Evolutionary conservation across 306 rosid genomes (phyloP).

Genomic region (Cajanus cajan): DNA sequence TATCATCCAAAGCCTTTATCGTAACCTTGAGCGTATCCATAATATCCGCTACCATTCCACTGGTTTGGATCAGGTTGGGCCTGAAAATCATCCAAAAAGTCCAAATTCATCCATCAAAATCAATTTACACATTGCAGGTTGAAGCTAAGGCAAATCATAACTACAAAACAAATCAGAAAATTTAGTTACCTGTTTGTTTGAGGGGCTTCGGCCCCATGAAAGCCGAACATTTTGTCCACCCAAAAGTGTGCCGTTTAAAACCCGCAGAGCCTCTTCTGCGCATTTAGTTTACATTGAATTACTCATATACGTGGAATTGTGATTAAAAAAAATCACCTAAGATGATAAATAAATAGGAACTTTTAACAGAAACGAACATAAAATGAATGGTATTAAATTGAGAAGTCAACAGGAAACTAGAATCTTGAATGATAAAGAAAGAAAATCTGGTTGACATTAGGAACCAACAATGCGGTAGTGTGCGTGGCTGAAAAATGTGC

Average conservation of each 20-base stretch:
- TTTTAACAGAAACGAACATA: too few species aligned
- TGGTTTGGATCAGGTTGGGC: slow-evolving; percentile 79
- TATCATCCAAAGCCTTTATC: too few species aligned
- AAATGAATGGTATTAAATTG: too few species aligned
- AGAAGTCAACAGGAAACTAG: too few species aligned
- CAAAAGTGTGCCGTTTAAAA: slow-evolving; percentile 61
- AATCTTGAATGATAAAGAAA: too few species aligned
- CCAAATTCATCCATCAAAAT: slow-evolving; percentile 9
- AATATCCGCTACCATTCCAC: slow-evolving; percentile 83
- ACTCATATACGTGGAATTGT: too few species aligned
- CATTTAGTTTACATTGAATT: too few species aligned
- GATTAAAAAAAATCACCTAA: too few species aligned
- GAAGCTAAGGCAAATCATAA: background rate
- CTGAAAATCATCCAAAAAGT: slow-evolving; percentile 44
- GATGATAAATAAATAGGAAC: too few species aligned
- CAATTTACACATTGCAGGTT: background rate
- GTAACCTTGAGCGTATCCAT: slow-evolving; percentile 77
- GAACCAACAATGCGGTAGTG: too few species aligned
- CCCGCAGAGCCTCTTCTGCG: slow-evolving; percentile 85
- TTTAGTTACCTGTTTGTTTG: slow-evolving; percentile 76
- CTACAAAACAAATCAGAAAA: slow-evolving; percentile 23
- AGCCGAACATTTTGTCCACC: slow-evolving; percentile 93
- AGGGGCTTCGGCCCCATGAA: slow-evolving; percentile 98
- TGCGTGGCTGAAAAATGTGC: too few species aligned
- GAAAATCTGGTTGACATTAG: too few species aligned